These are phyloP conservation scores for Testicularia cyperi DNA, from an alignment of 1,284 basidiomycete genomes.

Conservation along the genomic window DNA sequence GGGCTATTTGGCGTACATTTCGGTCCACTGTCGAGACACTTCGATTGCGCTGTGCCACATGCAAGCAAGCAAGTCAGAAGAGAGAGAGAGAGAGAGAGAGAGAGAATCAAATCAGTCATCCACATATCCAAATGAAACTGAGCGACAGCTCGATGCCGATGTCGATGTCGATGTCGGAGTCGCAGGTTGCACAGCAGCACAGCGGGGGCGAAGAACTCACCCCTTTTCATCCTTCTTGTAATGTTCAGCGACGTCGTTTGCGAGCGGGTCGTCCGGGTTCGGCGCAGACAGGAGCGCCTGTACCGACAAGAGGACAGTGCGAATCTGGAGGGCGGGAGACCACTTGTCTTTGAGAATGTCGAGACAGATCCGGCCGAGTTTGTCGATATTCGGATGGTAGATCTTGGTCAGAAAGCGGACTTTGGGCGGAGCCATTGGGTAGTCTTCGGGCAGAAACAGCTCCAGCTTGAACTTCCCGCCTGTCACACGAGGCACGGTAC, in stretches of 20 bases:
- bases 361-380: conserved; percentile 94
- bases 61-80: neutral
- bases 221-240: conserved; percentile 97
- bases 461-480: conserved; percentile 87
- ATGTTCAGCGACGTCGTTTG: conserved; percentile 87
- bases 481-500: neutral
- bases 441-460: conserved; percentile 96
- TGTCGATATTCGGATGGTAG: conserved; percentile 99
- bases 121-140: neutral
- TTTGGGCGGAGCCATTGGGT: conserved; percentile 98
- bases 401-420: conserved; percentile 98
- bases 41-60: conserved; percentile 47
- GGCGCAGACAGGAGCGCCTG: conserved; percentile 93
- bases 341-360: conserved; percentile 99
- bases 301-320: conserved; percentile 92
- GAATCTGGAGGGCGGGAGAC: conserved; percentile 96
- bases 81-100: neutral
- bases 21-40: conserved; percentile 54
- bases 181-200: too few relatives aligned
- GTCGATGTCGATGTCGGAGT: too few relatives aligned
- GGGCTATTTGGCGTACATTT: conserved; percentile 48
- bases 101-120: neutral
- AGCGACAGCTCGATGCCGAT: too few relatives aligned
- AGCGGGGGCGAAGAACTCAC: conserved; percentile 65
- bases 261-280: conserved; percentile 98